Percentiles rank a stretch among this genome's conserved stretches.
phyloP scores from a whole-genome alignment of 176 grass and related monocot genomes.

The Saccharum spontaneum region DNA sequence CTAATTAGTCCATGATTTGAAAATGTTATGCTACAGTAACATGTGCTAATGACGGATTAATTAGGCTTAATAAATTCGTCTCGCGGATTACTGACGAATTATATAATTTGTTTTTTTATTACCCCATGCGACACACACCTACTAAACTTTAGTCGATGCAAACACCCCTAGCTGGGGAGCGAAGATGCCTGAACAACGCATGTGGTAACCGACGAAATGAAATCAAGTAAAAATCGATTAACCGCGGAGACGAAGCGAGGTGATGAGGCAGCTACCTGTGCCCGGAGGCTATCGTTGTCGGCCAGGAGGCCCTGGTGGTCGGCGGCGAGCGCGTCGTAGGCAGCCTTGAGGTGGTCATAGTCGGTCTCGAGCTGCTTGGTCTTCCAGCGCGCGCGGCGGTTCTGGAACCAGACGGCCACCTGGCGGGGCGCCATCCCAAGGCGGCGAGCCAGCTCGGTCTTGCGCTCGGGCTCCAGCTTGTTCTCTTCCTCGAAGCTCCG shows the following conservation, averaged over 20 bases:
- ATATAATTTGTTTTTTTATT: too few species aligned
- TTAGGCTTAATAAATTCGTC: too few species aligned
- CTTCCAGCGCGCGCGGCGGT: slow-evolving; percentile 78
- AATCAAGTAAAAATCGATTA: background rate
- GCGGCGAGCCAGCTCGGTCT: slow-evolving; percentile 74
- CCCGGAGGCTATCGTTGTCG: slow-evolving; percentile 73
- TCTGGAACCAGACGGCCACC: slow-evolving; percentile 87
- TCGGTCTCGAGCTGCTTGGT: slow-evolving; percentile 78
- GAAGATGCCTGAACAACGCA: background rate
- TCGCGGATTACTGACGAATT: too few species aligned
- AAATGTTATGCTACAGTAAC: too few species aligned
- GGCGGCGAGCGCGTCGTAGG: slow-evolving; percentile 60
- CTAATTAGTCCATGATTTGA: too few species aligned
- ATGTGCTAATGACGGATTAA: too few species aligned
- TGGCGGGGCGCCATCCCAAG: slow-evolving; percentile 81
- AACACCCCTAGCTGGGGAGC: background rate
- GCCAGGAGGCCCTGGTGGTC: slow-evolving; percentile 63
- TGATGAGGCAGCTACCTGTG: slow-evolving; percentile 43
- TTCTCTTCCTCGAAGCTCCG: slow-evolving; percentile 80
- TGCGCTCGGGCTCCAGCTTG: slow-evolving; percentile 92
- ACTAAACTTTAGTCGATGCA: too few species aligned
- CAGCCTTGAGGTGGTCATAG: slow-evolving; percentile 72
- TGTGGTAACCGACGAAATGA: background rate
- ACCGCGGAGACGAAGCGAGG: background rate
- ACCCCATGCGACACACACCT: too few species aligned